Evolutionary conservation across 2,329 filamentous ascomycete species (phyloP), one percentile per base, ranked within the genome.

Genomic region (Thermomyces lanuginosus): DNA sequence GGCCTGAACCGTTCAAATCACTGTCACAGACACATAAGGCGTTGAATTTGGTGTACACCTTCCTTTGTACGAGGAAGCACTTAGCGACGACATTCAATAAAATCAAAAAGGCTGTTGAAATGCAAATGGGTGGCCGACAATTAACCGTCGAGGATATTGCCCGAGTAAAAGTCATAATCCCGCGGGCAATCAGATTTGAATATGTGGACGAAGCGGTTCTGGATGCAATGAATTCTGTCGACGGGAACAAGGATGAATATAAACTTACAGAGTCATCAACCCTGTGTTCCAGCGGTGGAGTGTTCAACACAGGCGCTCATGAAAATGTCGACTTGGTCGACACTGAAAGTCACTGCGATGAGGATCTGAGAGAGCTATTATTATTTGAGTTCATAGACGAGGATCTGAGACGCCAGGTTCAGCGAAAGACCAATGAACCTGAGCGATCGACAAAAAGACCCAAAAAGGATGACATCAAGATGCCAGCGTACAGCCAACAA

Each of bases 341-440:
- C n/a, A n/a, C n/a, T n/a, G n/a, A n/a, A n/a, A n/a, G n/a, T n/a
- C n/a, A n/a, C n/a, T n/a, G 14, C 4, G 13, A 21, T 16, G 26
- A 22, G 6, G 24, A 45, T 8, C 60, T 60, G 2, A 65, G 65
- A 27, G 73, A 92, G 40, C 76, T 92, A 9, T 55, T 98, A 13
- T 69, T 86, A 18, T 92, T 98, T 42, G 89, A 95, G 48, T 95
- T 91, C 39, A 56, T 92, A 10, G 89, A 95, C 48, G 84, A 78
- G 1, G 86, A 93, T 46, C 53, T 95, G 38, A 93, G 84, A 55
- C 66, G 78, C 21, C 75, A 91, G 45, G 76, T 83, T 1, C 60
- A 65, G 28, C 67, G 70, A 28, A 79, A 77, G 47, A 81, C 76
- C 0, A 79, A 78, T 1, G 72, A 84, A 48, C 65, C 74, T 1